phyloP scores from a whole-genome alignment of 345 rosid genomes.

The Linum trigynum region DNA sequence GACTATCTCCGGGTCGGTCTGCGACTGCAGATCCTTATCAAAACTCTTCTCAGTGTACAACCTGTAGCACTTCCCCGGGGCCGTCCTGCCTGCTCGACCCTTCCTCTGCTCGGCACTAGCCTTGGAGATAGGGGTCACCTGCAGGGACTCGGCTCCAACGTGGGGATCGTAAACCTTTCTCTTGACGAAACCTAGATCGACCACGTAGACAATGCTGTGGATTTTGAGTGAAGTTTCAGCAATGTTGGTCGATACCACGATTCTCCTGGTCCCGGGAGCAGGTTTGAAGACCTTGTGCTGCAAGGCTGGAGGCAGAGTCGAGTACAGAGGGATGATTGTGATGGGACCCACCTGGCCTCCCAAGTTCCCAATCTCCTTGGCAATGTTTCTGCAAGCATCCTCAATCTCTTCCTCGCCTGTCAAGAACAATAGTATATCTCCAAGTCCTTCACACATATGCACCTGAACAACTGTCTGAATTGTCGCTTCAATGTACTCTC shows the following conservation, averaged over 20 bases:
- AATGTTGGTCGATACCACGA: slow-evolving; percentile 86
- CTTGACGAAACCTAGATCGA: slow-evolving; percentile 88
- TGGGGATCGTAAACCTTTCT: slow-evolving; percentile 87
- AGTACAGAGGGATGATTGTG: slow-evolving; percentile 72
- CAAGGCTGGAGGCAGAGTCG: too few species aligned
- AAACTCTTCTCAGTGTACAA: too few species aligned
- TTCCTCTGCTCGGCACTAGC: too few species aligned
- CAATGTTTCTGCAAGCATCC: too few species aligned
- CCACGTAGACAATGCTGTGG: slow-evolving; percentile 87
- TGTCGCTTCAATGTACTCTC: slow-evolving; percentile 86
- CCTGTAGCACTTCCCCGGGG: slow-evolving; percentile 92
- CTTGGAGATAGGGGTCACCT: slow-evolving; percentile 98
- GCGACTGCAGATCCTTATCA: too few species aligned
- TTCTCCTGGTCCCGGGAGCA: slow-evolving; percentile 86
- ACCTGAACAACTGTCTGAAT: slow-evolving; percentile 84
- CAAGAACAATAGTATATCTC: slow-evolving; percentile 88
- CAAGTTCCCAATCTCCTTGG: slow-evolving; percentile 54
- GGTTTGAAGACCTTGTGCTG: slow-evolving; percentile 94
- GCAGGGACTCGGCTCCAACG: slow-evolving; percentile 73
- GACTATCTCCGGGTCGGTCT: too few species aligned
- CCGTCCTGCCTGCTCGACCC: slow-evolving; percentile 97
- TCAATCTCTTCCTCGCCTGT: too few species aligned
- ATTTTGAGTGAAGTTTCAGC: slow-evolving; percentile 97
- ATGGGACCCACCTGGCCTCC: slow-evolving; percentile 91
- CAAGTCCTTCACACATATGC: slow-evolving; percentile 61